These are phyloP conservation scores for Xerocomellus dryophilus DNA, from an alignment of 768 basidiomycete genomes.

Conservation along the genomic window DNA sequence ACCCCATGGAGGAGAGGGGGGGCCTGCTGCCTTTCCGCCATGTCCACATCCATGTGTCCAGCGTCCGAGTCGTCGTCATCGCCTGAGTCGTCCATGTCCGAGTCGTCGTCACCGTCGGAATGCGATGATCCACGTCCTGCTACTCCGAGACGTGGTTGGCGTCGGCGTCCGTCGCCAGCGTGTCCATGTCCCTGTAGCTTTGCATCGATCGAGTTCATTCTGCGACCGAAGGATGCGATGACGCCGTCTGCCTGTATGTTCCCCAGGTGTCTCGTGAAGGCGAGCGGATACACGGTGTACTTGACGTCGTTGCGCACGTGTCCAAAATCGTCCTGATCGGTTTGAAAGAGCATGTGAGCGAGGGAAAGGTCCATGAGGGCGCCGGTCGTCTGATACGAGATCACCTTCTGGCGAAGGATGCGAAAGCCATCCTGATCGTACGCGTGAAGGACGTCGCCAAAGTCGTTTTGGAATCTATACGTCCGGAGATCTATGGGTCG, in stretches of 20 bases:
- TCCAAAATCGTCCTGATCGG: not conserved
- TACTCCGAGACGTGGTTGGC: too few relatives aligned
- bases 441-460: too few relatives aligned
- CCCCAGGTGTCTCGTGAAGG: not conserved
- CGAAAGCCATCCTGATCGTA: too few relatives aligned
- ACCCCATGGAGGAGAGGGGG: not conserved
- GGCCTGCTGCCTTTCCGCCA: too few relatives aligned
- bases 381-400: rapidly evolving
- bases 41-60: not conserved
- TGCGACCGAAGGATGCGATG: not conserved
- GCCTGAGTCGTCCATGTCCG: too few relatives aligned
- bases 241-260: not conserved
- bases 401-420: not conserved
- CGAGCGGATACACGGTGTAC: not conserved
- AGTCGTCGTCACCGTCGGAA: too few relatives aligned
- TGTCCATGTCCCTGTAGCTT: not conserved
- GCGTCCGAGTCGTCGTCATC: too few relatives aligned
- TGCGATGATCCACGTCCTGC: not conserved
- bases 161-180: too few relatives aligned
- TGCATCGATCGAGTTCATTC: not conserved
- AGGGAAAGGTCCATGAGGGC: not conserved
- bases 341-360: not conserved
- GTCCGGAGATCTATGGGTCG: not conserved
- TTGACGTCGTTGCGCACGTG: not conserved
- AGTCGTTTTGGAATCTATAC: too few relatives aligned